A percentile compares a stretch with the other conserved stretches of the same genome.
Conservation (phyloP, 1,284 basidiomycete species). For the Ceratobasidium theobromae region DNA sequence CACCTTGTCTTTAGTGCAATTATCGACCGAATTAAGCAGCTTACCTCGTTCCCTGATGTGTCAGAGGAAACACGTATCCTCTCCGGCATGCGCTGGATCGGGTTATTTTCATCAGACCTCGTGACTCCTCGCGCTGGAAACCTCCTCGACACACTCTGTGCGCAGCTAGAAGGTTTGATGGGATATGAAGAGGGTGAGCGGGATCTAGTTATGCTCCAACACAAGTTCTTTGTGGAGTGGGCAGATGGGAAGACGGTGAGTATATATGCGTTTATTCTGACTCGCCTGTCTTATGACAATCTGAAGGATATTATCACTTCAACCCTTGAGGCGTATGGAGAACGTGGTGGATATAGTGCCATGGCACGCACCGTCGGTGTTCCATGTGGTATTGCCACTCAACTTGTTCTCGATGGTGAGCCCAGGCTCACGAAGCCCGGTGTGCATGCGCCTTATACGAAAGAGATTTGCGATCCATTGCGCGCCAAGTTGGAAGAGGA, state of each 20-base stretch:
- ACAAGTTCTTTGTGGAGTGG: slow-evolving; percentile 92
- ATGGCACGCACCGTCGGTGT: slow-evolving; percentile 93
- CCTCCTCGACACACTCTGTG: slow-evolving; percentile 93
- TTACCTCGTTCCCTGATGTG: slow-evolving; percentile 71
- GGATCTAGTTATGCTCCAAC: slow-evolving; percentile 96
- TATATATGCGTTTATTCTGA: slow-evolving; percentile 34
- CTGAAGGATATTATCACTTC: slow-evolving; percentile 82
- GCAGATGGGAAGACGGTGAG: slow-evolving; percentile 73
- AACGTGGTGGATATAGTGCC: slow-evolving; percentile 79
- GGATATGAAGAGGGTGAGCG: slow-evolving; percentile 88
- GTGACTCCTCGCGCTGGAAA: slow-evolving; percentile 64
- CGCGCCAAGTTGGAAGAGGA: slow-evolving; percentile 77
- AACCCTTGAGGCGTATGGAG: slow-evolving; percentile 89
- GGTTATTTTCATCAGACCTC: slow-evolving; percentile 78
- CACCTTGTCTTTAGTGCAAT: slow-evolving; percentile 51
- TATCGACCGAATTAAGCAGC: slow-evolving; percentile 66
- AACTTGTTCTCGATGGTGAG: slow-evolving; percentile 68
- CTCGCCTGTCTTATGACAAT: slow-evolving; percentile 33
- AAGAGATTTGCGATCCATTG: slow-evolving; percentile 84
- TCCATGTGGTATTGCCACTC: slow-evolving; percentile 91
- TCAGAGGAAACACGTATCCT: slow-evolving; percentile 74
- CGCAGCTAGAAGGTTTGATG: slow-evolving; percentile 88
- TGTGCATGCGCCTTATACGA: slow-evolving; percentile 86
- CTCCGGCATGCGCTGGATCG: slow-evolving; percentile 90
- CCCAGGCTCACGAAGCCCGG: slow-evolving; percentile 70